A percentile compares a stretch with the other conserved stretches of the same genome.
Conservation (phyloP, 2,329 filamentous ascomycete species). For the Ciborinia camelliae region DNA sequence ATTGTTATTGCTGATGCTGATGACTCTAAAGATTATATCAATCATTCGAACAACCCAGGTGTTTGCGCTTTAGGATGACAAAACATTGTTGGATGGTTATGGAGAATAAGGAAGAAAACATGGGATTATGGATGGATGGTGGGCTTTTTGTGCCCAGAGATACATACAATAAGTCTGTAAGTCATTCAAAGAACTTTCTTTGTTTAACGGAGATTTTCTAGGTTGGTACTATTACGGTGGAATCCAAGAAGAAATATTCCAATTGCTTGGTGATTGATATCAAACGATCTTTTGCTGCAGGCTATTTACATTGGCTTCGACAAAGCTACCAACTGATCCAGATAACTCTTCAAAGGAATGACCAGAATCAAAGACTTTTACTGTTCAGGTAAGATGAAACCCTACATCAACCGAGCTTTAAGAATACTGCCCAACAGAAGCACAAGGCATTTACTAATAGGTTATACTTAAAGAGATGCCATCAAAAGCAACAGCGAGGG, state of each 20-base stretch:
- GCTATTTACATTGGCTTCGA: neutral
- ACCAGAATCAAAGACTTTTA: neutral
- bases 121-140: neutral
- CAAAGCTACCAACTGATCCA: neutral
- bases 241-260: neutral
- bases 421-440: neutral
- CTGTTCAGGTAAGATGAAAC: neutral
- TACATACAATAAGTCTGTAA: neutral
- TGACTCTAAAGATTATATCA: neutral
- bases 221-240: neutral
- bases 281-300: neutral
- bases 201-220: neutral
- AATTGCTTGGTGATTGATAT: neutral
- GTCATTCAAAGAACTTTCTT: neutral
- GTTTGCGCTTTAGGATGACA: neutral
- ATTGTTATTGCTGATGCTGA: neutral
- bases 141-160: neutral
- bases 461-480: neutral
- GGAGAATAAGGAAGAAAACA: neutral
- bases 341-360: neutral
- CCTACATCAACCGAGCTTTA: neutral
- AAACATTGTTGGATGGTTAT: neutral
- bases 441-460: neutral
- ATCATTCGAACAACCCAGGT: neutral
- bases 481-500: neutral